Percentiles rank a stretch among this genome's conserved stretches.
These are phyloP conservation scores for Skeletonema marinoi DNA, from an alignment of 108 stramenopile species.

Conservation along the genomic window DNA sequence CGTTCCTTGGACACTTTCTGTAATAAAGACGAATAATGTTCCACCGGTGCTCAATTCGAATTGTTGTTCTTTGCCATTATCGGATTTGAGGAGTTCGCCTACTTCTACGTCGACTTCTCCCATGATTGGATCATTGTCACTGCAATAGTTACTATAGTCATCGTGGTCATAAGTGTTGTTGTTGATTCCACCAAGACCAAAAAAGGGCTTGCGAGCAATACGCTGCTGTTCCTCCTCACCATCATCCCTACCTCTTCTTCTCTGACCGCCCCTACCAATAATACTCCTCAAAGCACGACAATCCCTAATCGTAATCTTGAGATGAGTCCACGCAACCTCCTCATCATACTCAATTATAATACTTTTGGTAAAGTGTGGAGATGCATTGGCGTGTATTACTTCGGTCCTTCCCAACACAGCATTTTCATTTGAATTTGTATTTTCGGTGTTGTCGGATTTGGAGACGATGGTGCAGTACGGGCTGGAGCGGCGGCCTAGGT, in stretches of 20 bases:
- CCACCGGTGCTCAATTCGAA: conserved; percentile 7
- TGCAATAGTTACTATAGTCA: background rate
- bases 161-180: background rate
- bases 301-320: conserved; percentile 18
- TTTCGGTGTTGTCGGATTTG: background rate
- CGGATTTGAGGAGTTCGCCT: background rate
- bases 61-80: conserved; percentile 5
- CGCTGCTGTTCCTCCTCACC: background rate
- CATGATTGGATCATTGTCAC: conserved; percentile 15
- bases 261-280: background rate
- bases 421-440: background rate
- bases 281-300: background rate
- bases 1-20: conserved; percentile 3
- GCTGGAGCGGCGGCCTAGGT: conserved; percentile 21
- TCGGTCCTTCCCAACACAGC: background rate
- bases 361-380: conserved; percentile 10
- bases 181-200: background rate
- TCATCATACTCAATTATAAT: conserved; percentile 21
- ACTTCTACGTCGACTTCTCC: conserved; percentile 27
- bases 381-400: conserved; percentile 7
- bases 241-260: background rate
- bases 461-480: conserved; percentile 18
- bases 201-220: too few relatives aligned
- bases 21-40: conserved; percentile 7
- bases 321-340: conserved; percentile 12